phyloP scores from a whole-genome alignment of 164 flowering plant genomes.

The Vitis riparia region DNA sequence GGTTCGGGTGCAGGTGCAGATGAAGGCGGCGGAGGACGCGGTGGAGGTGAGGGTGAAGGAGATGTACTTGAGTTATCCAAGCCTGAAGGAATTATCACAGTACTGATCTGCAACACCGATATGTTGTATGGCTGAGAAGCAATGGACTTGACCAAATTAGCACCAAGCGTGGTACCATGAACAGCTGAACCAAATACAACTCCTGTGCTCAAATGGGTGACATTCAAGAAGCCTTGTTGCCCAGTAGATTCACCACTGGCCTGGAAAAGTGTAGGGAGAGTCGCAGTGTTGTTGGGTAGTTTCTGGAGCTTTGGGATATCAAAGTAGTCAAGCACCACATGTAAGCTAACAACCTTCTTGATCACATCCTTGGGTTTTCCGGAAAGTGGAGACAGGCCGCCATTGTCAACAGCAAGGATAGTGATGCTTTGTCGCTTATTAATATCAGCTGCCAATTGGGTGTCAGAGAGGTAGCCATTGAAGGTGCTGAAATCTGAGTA shows the following conservation, averaged over 20 bases:
- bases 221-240: conserved; percentile 29
- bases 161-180: conserved; percentile 8
- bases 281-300: conserved; percentile 8
- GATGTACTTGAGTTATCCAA: not conserved
- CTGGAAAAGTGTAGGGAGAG: conserved; percentile 32
- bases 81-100: conserved; percentile 15
- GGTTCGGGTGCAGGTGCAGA: too few relatives aligned
- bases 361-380: conserved; percentile 10
- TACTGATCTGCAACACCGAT: conserved; percentile 31
- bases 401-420: conserved; percentile 28
- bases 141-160: conserved; percentile 20
- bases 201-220: conserved; percentile 7
- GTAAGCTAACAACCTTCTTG: conserved; percentile 26
- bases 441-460: conserved; percentile 23
- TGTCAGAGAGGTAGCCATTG: conserved; percentile 14
- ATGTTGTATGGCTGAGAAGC: conserved; percentile 27
- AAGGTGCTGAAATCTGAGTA: conserved; percentile 23
- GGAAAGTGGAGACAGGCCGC: conserved; percentile 8
- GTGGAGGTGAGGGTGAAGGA: not conserved
- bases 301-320: conserved; percentile 24
- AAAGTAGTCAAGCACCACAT: conserved; percentile 37
- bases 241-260: conserved; percentile 24
- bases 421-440: conserved; percentile 27
- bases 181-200: conserved; percentile 28
- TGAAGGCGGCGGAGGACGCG: not conserved